Percentiles rank a stretch among this genome's conserved stretches.
These are phyloP conservation scores for Geotrichum aggregatum DNA, from an alignment of 1,139 yeast genomes.

Conservation along the genomic window DNA sequence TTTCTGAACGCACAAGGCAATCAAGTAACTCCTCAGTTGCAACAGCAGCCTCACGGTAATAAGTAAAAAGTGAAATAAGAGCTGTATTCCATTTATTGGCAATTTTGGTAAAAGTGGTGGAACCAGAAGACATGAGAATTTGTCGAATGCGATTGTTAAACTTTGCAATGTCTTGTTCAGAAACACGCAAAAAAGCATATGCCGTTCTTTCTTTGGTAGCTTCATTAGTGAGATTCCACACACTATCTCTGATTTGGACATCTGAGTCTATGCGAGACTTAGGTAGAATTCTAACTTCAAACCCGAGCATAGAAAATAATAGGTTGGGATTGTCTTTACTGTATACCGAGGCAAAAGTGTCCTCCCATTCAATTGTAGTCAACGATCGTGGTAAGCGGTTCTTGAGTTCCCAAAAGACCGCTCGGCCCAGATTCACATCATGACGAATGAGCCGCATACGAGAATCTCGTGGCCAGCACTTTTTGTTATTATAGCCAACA, in stretches of 20 bases:
- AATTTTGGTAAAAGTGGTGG: slow-evolving; percentile 90
- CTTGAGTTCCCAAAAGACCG: slow-evolving; percentile 85
- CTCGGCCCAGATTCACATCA: slow-evolving; percentile 89
- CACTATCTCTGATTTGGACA: slow-evolving; percentile 59
- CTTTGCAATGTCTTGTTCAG: slow-evolving; percentile 70
- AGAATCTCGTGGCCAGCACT: slow-evolving; percentile 92
- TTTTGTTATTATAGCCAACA: slow-evolving; percentile 82
- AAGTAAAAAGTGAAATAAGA: slow-evolving; percentile 76
- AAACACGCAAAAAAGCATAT: slow-evolving; percentile 78
- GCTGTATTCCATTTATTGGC: slow-evolving; percentile 98
- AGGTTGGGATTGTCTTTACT: slow-evolving; percentile 86
- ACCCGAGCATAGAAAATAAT: slow-evolving; percentile 88
- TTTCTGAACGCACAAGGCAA: slow-evolving; percentile 82
- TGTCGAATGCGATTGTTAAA: slow-evolving; percentile 85
- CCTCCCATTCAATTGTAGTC: slow-evolving; percentile 73
- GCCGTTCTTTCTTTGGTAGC: slow-evolving; percentile 82
- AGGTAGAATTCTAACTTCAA: slow-evolving; percentile 86
- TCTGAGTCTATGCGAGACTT: slow-evolving; percentile 51
- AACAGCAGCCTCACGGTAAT: slow-evolving; percentile 88
- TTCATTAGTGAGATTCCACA: slow-evolving; percentile 81
- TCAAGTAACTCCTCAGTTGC: slow-evolving; percentile 77
- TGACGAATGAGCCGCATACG: slow-evolving; percentile 88
- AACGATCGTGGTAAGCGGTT: slow-evolving; percentile 75
- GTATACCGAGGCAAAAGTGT: slow-evolving; percentile 80
- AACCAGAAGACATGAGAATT: slow-evolving; percentile 91